Percentiles rank a stretch among this genome's conserved stretches.
These are phyloP conservation scores for Ustulina deusta DNA, from an alignment of 2,329 filamentous ascomycete species.

Conservation along the genomic window DNA sequence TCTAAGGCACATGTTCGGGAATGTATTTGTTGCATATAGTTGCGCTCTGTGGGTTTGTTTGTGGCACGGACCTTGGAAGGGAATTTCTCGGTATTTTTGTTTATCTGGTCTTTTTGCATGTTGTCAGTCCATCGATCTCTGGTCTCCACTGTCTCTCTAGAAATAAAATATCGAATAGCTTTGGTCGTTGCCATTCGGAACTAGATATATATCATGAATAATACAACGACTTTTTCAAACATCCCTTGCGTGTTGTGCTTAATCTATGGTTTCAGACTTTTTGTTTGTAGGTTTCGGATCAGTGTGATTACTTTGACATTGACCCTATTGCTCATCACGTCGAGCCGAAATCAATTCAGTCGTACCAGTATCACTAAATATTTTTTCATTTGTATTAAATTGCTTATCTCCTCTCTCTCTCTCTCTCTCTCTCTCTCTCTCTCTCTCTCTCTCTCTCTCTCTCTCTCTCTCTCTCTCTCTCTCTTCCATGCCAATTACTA, in stretches of 20 bases:
- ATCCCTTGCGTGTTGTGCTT: neutral
- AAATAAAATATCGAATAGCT: conserved; percentile 26
- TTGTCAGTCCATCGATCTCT: neutral
- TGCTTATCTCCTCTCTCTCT: no score
- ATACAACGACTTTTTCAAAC: conserved; percentile 17
- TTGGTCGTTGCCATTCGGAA: conserved; percentile 22
- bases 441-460: no score
- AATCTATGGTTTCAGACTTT: neutral
- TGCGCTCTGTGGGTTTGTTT: conserved; percentile 23
- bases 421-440: no score
- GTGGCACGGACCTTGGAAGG: conserved; percentile 22
- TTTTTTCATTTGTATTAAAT: no score
- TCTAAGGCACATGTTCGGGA: conserved; percentile 13
- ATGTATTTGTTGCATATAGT: conserved; percentile 39
- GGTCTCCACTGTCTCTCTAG: conserved; percentile 21
- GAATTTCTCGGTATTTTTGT: conserved; percentile 20
- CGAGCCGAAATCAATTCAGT: no score
- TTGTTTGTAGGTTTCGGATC: neutral
- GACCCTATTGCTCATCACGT: no score
- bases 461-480: no score
- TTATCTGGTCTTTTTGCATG: conserved; percentile 11
- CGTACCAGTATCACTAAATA: no score
- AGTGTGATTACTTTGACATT: neutral
- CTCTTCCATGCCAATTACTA: no score
- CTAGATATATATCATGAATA: conserved; percentile 30